These are phyloP conservation scores for Thalassiosira mediterranea DNA, from an alignment of 352 stramenopile species.

Conservation along the genomic window DNA sequence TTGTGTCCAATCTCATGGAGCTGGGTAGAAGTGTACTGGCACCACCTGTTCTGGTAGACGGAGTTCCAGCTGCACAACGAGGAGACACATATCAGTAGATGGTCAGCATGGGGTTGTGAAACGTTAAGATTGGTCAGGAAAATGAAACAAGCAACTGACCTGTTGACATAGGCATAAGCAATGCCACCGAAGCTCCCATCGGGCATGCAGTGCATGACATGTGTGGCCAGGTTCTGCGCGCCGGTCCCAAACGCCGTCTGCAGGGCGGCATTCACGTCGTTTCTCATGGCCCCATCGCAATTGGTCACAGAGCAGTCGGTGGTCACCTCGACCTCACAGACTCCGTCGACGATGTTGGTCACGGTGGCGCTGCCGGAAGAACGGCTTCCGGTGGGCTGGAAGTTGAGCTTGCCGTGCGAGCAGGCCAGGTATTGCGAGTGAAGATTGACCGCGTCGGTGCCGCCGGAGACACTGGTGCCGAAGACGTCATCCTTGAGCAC, in stretches of 20 bases:
- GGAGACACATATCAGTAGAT: no score
- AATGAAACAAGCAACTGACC: no score
- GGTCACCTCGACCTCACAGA: conserved; percentile 28
- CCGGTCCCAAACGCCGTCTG: not conserved
- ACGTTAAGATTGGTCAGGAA: no score
- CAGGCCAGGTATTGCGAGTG: conserved; percentile 14
- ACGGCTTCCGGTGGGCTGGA: conserved; percentile 13
- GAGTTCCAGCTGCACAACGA: conserved; percentile 41
- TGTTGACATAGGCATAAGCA: conserved; percentile 67
- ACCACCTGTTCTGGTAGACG: conserved; percentile 60
- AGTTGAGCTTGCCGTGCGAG: conserved; percentile 37
- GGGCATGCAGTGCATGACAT: conserved; percentile 64
- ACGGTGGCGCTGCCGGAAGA: not conserved
- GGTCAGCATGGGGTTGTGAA: no score
- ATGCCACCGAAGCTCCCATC: conserved; percentile 36
- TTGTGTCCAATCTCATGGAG: conserved; percentile 29
- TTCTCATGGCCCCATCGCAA: conserved; percentile 23
- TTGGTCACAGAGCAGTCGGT: not conserved
- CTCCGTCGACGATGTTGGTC: conserved; percentile 29
- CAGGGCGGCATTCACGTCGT: conserved; percentile 17
- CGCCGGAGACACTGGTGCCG: not conserved
- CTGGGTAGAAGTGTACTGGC: conserved; percentile 37
- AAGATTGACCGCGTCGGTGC: conserved; percentile 9
- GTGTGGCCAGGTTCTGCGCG: not conserved
- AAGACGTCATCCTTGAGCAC: conserved; percentile 4